Conservation (phyloP, 805 yeast species). For the Saturnispora sekii region DNA sequence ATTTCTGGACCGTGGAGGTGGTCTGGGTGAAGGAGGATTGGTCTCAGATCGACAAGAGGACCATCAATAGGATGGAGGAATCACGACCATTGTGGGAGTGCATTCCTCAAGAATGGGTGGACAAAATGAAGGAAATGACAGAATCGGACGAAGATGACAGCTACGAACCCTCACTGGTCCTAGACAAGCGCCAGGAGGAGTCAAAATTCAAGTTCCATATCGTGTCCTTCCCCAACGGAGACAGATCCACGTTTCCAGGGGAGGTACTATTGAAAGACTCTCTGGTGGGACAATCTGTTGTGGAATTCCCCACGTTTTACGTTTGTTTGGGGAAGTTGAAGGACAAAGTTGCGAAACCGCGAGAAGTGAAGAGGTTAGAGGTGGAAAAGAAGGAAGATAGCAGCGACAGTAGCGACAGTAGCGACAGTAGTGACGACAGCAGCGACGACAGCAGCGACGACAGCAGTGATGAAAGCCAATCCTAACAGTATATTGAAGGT, state of each 20-base stretch:
- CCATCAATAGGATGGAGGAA: constrained; percentile 37
- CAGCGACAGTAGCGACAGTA: background rate
- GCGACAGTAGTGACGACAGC: background rate
- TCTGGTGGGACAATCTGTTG: constrained; percentile 47
- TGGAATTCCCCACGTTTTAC: constrained; percentile 70
- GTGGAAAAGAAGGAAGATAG: background rate
- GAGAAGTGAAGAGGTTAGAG: too few relatives aligned
- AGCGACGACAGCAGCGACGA: background rate
- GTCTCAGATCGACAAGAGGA: constrained; percentile 11
- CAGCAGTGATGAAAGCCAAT: background rate
- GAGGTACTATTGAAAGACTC: constrained; percentile 35
- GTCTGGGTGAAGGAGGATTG: constrained; percentile 27
- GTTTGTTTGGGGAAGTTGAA: constrained; percentile 24
- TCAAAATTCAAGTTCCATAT: constrained; percentile 4
- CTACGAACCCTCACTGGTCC: background rate
- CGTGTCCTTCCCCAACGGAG: constrained; percentile 5
- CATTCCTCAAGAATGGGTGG: constrained; percentile 27
- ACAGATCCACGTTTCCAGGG: constrained; percentile 13
- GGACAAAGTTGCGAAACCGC: constrained; percentile 11
- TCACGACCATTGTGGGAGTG: constrained; percentile 26
- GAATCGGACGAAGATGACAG: background rate
- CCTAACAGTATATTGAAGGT: background rate
- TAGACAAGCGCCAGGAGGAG: background rate
- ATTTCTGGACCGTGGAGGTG: constrained; percentile 80
- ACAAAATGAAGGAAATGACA: constrained; percentile 29